Percentiles rank a stretch among this genome's conserved stretches.
Conservation (phyloP, 768 basidiomycete genomes). For the Antrodiella citrinella region DNA sequence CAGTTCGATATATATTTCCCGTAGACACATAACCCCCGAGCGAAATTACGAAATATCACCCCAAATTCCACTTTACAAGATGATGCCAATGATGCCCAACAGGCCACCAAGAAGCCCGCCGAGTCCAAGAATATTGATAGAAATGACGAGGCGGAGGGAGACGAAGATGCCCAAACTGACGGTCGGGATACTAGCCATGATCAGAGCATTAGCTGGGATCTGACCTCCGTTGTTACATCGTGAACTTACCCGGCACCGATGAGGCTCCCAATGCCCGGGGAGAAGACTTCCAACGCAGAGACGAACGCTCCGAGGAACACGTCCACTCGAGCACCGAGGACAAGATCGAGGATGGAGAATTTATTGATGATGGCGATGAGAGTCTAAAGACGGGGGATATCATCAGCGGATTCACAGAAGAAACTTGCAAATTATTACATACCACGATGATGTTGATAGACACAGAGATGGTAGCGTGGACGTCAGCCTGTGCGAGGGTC, state of each 20-base stretch:
- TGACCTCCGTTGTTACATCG: background rate
- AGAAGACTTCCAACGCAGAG: background rate
- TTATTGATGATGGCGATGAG: background rate
- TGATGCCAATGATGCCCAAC: background rate
- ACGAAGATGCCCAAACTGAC: background rate
- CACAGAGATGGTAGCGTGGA: background rate
- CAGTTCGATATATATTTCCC: too few species aligned
- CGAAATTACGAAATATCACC: too few species aligned
- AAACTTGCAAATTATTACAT: background rate
- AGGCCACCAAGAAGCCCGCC: background rate
- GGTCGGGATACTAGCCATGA: background rate
- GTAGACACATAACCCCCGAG: too few species aligned
- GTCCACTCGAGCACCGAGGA: background rate
- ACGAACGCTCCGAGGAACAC: background rate
- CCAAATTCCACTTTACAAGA: background rate
- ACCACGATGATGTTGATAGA: background rate
- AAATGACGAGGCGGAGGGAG: background rate
- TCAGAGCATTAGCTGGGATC: background rate
- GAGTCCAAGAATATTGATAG: background rate
- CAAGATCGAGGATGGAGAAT: background rate
- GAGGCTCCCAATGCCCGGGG: background rate
- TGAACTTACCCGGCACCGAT: background rate
- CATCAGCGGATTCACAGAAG: background rate
- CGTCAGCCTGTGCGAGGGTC: background rate
- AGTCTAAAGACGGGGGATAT: background rate